Conservation (phyloP, 2,329 filamentous ascomycete genomes). For the Nigrograna mackinnonii region DNA sequence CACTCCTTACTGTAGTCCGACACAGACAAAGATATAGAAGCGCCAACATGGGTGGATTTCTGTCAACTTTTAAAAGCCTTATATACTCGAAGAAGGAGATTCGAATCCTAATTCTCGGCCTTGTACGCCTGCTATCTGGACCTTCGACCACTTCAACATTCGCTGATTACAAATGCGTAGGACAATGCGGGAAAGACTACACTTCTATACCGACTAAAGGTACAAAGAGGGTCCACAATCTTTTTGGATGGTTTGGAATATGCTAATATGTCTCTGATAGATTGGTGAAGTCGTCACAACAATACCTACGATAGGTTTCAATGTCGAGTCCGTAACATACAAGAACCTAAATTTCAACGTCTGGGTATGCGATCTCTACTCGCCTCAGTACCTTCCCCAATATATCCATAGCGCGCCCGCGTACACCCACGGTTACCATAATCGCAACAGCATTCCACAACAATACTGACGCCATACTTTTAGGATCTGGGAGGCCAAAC, state of each 20-base stretch:
- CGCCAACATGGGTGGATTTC: constrained; percentile 33
- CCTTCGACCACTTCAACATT: background rate
- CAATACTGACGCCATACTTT: constrained; percentile 3
- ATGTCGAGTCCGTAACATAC: constrained; percentile 98
- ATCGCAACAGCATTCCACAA: constrained; percentile 1
- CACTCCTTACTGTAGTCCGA: no score
- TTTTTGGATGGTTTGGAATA: background rate
- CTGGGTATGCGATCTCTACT: constrained; percentile 68
- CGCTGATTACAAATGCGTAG: constrained; percentile 53
- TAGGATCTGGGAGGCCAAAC: constrained; percentile 95
- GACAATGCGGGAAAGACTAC: constrained; percentile 99
- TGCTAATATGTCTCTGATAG: constrained; percentile 50
- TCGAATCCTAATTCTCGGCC: constrained; percentile 88
- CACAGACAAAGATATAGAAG: background rate
- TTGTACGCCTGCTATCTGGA: constrained; percentile 63
- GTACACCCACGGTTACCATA: no score
- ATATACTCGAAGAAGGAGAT: constrained; percentile 95
- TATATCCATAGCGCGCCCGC: background rate
- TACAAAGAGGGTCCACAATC: constrained; percentile 40
- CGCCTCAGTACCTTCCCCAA: background rate
- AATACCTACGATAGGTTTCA: constrained; percentile 99
- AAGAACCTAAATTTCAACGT: constrained; percentile 99
- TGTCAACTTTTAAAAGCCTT: constrained; percentile 32
- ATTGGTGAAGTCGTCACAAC: constrained; percentile 99
- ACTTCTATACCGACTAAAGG: constrained; percentile 93